phyloP scores from a whole-genome alignment of 2,329 filamentous ascomycete genomes.

The Colletotrichum filicis region DNA sequence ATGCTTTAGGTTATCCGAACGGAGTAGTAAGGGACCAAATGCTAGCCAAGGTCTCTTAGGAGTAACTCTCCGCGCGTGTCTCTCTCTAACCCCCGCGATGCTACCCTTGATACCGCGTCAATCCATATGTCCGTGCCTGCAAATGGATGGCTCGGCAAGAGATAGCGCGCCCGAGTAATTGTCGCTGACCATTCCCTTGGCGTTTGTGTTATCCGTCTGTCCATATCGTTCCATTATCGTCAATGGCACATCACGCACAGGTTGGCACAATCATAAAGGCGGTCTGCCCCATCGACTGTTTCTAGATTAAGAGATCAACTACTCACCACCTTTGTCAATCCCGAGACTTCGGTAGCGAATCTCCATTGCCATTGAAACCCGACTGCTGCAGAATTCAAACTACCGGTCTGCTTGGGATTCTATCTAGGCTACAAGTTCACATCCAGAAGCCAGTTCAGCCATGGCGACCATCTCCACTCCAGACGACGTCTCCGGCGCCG shows the following conservation, averaged over 20 bases:
- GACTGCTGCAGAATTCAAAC: neutral
- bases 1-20: neutral
- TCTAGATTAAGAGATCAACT: neutral
- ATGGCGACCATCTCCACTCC: slow-evolving; percentile 19
- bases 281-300: neutral
- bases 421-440: neutral
- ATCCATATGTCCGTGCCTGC: slow-evolving; percentile 6
- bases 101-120: slow-evolving; percentile 4
- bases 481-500: slow-evolving; percentile 8
- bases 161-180: neutral
- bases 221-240: neutral
- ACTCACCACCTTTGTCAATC: neutral
- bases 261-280: slow-evolving; percentile 21
- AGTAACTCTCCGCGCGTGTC: neutral
- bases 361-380: neutral
- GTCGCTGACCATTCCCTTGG: neutral
- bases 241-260: neutral
- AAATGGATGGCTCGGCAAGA: neutral
- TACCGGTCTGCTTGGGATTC: neutral
- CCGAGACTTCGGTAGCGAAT: neutral
- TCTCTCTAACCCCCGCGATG: neutral
- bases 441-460: neutral
- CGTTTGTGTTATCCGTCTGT: neutral
- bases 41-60: neutral
- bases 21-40: neutral